Percentiles rank a stretch among this genome's conserved stretches.
These are phyloP conservation scores for Pseudogymnoascus sp. DNA, from an alignment of 2,329 filamentous ascomycete species.

Conservation along the genomic window DNA sequence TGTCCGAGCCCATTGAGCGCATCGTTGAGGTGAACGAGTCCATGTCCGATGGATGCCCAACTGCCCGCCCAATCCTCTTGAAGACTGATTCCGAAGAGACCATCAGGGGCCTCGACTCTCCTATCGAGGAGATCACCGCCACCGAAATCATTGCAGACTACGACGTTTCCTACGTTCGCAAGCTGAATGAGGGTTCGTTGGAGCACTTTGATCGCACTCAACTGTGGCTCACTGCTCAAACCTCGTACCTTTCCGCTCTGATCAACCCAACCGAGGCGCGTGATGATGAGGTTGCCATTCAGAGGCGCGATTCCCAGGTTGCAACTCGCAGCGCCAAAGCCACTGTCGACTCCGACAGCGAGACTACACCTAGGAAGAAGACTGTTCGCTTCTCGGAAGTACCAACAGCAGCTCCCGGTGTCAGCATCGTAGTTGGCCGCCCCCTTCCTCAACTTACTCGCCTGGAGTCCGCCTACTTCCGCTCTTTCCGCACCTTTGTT, in stretches of 20 bases:
- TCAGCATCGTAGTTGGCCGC: conserved; percentile 31
- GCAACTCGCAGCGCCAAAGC: conserved; percentile 8
- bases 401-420: conserved; percentile 13
- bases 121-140: conserved; percentile 44
- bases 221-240: conserved; percentile 77
- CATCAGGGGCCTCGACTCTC: conserved; percentile 28
- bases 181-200: conserved; percentile 61
- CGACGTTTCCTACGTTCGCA: conserved; percentile 65
- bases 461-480: conserved; percentile 75
- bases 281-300: conserved; percentile 25
- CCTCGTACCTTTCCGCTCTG: conserved; percentile 63
- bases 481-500: conserved; percentile 70
- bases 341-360: conserved; percentile 16
- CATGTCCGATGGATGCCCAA: conserved; percentile 55
- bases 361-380: conserved; percentile 52
- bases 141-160: conserved; percentile 62
- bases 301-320: conserved; percentile 18
- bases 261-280: conserved; percentile 45
- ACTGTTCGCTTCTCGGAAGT: conserved; percentile 63
- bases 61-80: conserved; percentile 47
- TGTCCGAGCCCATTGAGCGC: conserved; percentile 50
- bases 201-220: conserved; percentile 79
- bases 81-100: conserved; percentile 32
- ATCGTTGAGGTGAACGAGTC: conserved; percentile 37
- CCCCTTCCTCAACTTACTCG: conserved; percentile 42